These are phyloP conservation scores for Blastomyces gilchristii DNA, from an alignment of 2,329 filamentous ascomycete species.

Conservation along the genomic window DNA sequence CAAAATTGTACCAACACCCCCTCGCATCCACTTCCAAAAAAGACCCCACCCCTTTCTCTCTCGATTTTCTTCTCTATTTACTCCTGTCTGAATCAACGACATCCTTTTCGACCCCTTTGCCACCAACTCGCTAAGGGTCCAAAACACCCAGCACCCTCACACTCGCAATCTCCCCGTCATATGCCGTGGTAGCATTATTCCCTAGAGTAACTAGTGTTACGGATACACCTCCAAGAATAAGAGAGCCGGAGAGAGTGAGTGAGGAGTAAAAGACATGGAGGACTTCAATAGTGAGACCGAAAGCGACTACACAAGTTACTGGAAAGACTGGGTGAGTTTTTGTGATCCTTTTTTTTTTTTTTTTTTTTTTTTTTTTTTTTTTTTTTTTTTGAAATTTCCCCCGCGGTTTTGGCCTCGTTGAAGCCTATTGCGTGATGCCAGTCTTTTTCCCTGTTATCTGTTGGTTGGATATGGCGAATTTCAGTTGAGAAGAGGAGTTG, in stretches of 20 bases:
- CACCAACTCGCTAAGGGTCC: not conserved
- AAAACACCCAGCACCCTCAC: not conserved
- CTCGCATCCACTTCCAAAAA: not conserved
- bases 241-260: constrained; percentile 7
- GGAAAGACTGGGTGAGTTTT: constrained; percentile 86
- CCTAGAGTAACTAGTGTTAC: not conserved
- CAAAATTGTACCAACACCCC: not conserved
- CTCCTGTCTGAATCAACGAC: not conserved
- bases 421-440: constrained; percentile 8
- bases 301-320: constrained; percentile 98
- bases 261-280: constrained; percentile 55
- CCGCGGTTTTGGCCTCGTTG: constrained; percentile 7
- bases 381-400: not conserved
- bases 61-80: not conserved
- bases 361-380: constrained; percentile 20
- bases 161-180: not conserved
- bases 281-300: constrained; percentile 94
- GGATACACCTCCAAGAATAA: not conserved
- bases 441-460: not conserved
- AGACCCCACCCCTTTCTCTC: not conserved
- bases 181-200: not conserved
- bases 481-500: not conserved
- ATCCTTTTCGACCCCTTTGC: not conserved
- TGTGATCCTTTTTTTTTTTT: constrained; percentile 21
- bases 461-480: not conserved